Evolutionary conservation across 1,284 basidiomycete species (phyloP), one percentile per base, ranked within the genome.

Genomic region (Grifola frondosa): DNA sequence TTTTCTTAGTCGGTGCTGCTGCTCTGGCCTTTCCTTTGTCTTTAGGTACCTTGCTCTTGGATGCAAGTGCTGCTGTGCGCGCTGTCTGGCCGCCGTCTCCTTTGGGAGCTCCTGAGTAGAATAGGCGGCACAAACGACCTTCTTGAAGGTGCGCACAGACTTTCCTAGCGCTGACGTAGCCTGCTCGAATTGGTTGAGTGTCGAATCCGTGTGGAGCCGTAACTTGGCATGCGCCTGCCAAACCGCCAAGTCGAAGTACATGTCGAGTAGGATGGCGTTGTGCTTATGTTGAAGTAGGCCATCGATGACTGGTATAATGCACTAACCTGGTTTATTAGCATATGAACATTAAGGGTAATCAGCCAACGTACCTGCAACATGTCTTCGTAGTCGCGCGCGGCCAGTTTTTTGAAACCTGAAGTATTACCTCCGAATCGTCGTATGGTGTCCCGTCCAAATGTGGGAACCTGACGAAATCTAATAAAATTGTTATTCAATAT

Each of bases 181-280:
- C 7, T 21, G 3, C 12, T 5, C 10, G 24, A 6, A 7, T 4
- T 21, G 32, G 7, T 12, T 3, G 19, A 22, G 17, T 21, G 7
- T 20, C 13, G 5, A 21, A 22, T 58, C 55, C 0, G 63, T 59
- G 30, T 70, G 68, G 7, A 61, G 37, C 0, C 59, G 60, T 1
- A 69, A 49, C 34, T 68, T 68, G 0, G 65, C 62, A 3, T 61
- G 48, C 0, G 52, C 57, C 38, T 68, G 66, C 59, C 58, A 67
- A 6, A 42, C 29, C 1, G 50, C 53, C 3, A 64, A 37, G 1
- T 37, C 35, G 34, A 61, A 68, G 0, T 67, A 33, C 3, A 68
- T 30, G 9, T 54, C 34, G 1, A 54, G 39, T 5, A 67, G 41
- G 6, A 57, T 42, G 0, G 22, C 30, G 28, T 69, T 49, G 19